Evolutionary conservation across 495 filamentous ascomycete genomes (phyloP).

Genomic region (Copromyces sp.): DNA sequence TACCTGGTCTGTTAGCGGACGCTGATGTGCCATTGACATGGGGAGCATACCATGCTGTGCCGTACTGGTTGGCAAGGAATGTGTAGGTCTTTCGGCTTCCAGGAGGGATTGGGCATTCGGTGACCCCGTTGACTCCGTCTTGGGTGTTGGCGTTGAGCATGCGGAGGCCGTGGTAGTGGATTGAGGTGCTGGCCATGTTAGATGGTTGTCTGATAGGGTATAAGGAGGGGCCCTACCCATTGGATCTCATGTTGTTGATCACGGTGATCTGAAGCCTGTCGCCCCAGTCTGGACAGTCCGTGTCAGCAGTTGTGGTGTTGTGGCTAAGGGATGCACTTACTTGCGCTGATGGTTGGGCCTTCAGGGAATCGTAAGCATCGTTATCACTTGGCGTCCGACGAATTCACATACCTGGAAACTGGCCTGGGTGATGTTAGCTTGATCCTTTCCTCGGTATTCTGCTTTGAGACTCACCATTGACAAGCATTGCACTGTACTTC

Average conservation of each 20-base stretch:
- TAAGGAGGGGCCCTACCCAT: conserved; percentile 18
- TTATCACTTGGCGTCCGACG: background rate
- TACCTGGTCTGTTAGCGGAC: conserved; percentile 26
- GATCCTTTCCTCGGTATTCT: background rate
- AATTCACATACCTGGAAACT: conserved; percentile 16
- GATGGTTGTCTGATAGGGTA: background rate
- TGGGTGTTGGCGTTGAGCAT: conserved; percentile 27
- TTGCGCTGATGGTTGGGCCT: conserved; percentile 44
- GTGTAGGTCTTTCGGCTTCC: conserved; percentile 32
- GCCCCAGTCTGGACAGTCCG: conserved; percentile 37
- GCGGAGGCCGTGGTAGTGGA: conserved; percentile 48
- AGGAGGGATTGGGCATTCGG: conserved; percentile 42
- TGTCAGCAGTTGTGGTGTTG: conserved; percentile 4
- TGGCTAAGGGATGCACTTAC: conserved; percentile 1
- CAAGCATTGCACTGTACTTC: conserved; percentile 30
- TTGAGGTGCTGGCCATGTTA: conserved; percentile 20
- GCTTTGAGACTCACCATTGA: conserved; percentile 25
- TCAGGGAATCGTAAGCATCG: conserved; percentile 1
- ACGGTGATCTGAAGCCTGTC: conserved; percentile 48
- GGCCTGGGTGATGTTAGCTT: conserved; percentile 7
- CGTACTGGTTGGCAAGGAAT: conserved; percentile 43
- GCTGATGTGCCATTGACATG: background rate
- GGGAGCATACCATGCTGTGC: conserved; percentile 18
- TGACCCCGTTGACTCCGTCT: conserved; percentile 37
- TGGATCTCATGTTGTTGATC: conserved; percentile 37